Evolutionary conservation across 2,329 filamentous ascomycete genomes (phyloP).

Genomic region (Rhynchosporium agropyri): DNA sequence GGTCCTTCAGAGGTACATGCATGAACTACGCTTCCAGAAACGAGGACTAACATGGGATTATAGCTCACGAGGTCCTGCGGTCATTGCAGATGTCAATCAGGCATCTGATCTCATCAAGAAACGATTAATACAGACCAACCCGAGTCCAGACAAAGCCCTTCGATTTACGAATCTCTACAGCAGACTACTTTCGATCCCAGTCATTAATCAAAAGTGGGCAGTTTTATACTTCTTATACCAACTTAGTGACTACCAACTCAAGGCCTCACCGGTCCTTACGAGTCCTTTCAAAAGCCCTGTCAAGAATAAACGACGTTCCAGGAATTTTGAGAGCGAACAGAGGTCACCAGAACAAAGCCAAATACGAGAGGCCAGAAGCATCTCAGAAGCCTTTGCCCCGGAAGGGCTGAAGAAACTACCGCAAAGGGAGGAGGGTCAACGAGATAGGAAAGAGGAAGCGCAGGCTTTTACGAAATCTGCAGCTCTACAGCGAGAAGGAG

Average conservation of each 20-base stretch:
- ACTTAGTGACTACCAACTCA: constrained; percentile 64
- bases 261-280: constrained; percentile 33
- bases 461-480: constrained; percentile 36
- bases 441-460: constrained; percentile 41
- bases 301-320: constrained; percentile 30
- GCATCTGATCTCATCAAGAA: constrained; percentile 91
- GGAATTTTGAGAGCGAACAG: constrained; percentile 30
- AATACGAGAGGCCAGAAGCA: constrained; percentile 45
- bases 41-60: constrained; percentile 22
- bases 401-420: constrained; percentile 49
- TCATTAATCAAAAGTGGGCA: constrained; percentile 94
- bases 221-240: constrained; percentile 90
- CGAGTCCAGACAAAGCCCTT: constrained; percentile 72
- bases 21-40: background rate
- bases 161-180: constrained; percentile 91
- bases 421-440: constrained; percentile 40
- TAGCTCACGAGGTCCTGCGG: constrained; percentile 39
- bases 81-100: constrained; percentile 71
- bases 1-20: constrained; percentile 46
- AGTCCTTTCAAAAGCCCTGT: constrained; percentile 42
- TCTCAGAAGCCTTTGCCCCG: constrained; percentile 55
- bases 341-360: constrained; percentile 43
- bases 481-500: constrained; percentile 35
- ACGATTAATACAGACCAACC: constrained; percentile 78
- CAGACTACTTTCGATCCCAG: constrained; percentile 83